phyloP scores from a whole-genome alignment of 2,329 filamentous ascomycete species.

The Fusarium pininemorale region DNA sequence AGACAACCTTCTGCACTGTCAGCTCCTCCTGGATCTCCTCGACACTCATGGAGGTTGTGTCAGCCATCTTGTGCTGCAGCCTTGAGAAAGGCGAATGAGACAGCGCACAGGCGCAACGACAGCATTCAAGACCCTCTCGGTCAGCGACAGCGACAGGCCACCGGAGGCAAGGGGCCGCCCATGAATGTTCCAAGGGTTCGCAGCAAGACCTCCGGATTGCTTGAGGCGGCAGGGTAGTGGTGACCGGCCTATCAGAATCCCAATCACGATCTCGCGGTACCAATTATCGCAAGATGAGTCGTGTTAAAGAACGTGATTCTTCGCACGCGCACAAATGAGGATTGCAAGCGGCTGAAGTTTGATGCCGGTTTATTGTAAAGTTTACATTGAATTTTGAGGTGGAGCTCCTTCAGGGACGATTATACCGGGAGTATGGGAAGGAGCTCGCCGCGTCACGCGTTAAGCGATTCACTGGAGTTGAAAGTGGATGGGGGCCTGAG shows the following conservation, averaged over 20 bases:
- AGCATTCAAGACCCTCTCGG: constrained; percentile 23
- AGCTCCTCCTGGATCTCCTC: constrained; percentile 53
- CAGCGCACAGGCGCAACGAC: constrained; percentile 24
- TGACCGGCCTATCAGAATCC: not conserved
- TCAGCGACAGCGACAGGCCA: constrained; percentile 20
- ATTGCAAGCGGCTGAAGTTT: not conserved
- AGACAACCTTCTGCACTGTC: constrained; percentile 53
- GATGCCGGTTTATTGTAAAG: not conserved
- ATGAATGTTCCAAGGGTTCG: constrained; percentile 14
- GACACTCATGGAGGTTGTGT: constrained; percentile 30
- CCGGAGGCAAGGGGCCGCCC: constrained; percentile 16
- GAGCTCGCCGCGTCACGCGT: constrained; percentile 36
- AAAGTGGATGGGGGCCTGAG: not conserved
- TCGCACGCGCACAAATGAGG: not conserved
- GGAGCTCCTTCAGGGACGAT: not conserved
- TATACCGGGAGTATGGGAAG: constrained; percentile 24
- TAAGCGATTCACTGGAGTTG: not conserved
- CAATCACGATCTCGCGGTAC: not conserved
- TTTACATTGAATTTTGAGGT: not conserved
- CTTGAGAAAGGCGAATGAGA: constrained; percentile 20
- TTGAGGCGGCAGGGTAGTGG: not conserved
- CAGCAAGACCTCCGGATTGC: constrained; percentile 1
- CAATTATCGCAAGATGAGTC: not conserved
- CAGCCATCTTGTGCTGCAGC: constrained; percentile 21
- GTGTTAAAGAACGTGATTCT: not conserved